Percentiles rank a stretch among this genome's conserved stretches.
phyloP scores from a whole-genome alignment of 2,329 filamentous ascomycete species.

The Ascochyta fabae region DNA sequence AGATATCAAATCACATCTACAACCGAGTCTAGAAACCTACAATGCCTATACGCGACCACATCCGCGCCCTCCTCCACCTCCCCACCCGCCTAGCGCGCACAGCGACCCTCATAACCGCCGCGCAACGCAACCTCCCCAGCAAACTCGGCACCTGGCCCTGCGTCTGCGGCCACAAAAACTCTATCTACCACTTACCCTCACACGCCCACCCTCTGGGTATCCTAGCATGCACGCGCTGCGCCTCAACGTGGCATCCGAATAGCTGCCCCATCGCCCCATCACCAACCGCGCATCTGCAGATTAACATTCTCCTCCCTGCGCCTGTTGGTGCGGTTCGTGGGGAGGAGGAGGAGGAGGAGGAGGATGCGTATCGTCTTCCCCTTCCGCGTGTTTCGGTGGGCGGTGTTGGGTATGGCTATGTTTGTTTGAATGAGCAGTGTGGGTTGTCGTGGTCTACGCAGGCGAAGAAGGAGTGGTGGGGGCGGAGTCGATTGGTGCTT shows the following conservation, averaged over 20 bases:
- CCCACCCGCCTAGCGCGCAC: background rate
- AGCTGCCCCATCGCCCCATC: background rate
- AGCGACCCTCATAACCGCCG: background rate
- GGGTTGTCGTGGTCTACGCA: background rate
- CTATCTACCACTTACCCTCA: background rate
- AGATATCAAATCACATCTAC: too few relatives aligned
- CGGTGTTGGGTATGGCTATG: background rate
- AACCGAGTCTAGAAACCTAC: background rate
- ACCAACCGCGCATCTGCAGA: background rate
- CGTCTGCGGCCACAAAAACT: background rate
- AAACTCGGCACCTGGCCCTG: background rate
- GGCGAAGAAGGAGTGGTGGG: background rate
- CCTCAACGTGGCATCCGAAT: background rate
- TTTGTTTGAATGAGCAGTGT: background rate
- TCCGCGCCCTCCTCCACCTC: background rate
- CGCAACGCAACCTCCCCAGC: background rate
- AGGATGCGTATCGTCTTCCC: background rate
- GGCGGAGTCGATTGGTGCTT: background rate
- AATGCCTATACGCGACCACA: background rate
- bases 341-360: background rate
- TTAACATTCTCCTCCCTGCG: background rate
- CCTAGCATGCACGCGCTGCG: background rate
- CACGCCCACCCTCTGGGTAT: background rate
- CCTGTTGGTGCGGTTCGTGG: background rate
- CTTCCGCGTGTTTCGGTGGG: too few relatives aligned